Evolutionary conservation across 192 early-diverging fungal genomes (phyloP), one percentile per base, ranked within the genome.

Genomic region (Rhizophagus prolifer): DNA sequence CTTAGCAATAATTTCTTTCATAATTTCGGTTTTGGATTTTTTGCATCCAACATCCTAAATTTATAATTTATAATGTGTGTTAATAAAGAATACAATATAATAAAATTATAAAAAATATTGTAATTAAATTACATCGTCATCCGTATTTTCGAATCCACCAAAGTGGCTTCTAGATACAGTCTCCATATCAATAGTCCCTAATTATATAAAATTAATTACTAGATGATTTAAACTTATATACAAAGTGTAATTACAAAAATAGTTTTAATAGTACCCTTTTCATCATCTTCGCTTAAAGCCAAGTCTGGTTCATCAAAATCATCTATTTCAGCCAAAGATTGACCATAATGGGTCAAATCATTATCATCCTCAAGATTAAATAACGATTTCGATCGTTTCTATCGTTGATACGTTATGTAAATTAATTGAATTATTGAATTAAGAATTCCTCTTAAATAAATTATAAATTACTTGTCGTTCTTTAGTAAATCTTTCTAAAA

Each of bases 1-100:
- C 85, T 99, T 99, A 58, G 94, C 93, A 79, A 99, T 98, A 34
- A 99, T 80, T 81, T 99, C 97, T 80, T 93, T 92, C 98, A 98
- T 98, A 58, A 99, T 83, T 84, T 99, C 98, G 36, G 88, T 89
- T 83, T 96, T 96, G 38, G 93, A 90, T 84, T 97, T 98, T 58
- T 86, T 87, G 50, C 85, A 86, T 34, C 86, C 85, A 61, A 81
- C 80, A 23, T 82, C 81, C 38, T 84, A 80, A 38, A 74, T 34
- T 34, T 54, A 19, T 21, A 16, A 38, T 38, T 38, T 38, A 38
- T 8, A 38, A 54, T 19, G 4, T 50, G 4, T 50, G 47, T 50
- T 50, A 50, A 50, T 50, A 50, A 50, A 16, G 13, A 16, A 16
- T 50, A 19, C 5, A 50, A 5, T 19, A 50, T 5, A 0, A 4